A percentile compares a stretch with the other conserved stretches of the same genome.
Conservation (phyloP, 441 rosid species). For the Mallotus japonicus region DNA sequence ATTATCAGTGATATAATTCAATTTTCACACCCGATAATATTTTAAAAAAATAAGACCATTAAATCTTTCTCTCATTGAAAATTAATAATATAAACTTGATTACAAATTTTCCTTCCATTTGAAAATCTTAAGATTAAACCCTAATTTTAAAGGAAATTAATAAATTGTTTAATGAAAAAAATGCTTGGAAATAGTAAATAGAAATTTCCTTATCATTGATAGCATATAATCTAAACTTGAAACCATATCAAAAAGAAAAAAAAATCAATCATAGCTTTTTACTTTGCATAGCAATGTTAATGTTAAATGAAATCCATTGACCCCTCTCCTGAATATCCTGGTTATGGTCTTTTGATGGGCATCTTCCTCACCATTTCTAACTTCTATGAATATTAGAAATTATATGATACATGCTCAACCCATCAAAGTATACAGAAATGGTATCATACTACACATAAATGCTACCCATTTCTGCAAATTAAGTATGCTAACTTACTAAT, state of each 20-base stretch:
- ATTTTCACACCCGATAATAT: too few relatives aligned
- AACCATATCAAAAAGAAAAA: background rate
- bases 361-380: slow-evolving; percentile 2
- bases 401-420: too few relatives aligned
- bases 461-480: background rate
- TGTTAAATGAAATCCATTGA: background rate
- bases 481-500: too few relatives aligned
- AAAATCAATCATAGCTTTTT: background rate
- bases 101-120: background rate
- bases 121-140: background rate
- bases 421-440: too few relatives aligned
- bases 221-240: too few relatives aligned
- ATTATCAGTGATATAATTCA: too few relatives aligned
- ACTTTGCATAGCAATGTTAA: background rate
- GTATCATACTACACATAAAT: background rate
- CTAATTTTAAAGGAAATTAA: background rate
- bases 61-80: too few relatives aligned
- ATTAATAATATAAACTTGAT: too few relatives aligned
- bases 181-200: too few relatives aligned
- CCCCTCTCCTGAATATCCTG: background rate
- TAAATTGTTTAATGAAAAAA: too few relatives aligned
- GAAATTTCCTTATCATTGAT: too few relatives aligned
- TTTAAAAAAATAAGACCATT: too few relatives aligned
- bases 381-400: background rate
- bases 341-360: background rate